Evolutionary conservation across 2,329 filamentous ascomycete species (phyloP).

Genomic region (Diaporthe ilicicola): DNA sequence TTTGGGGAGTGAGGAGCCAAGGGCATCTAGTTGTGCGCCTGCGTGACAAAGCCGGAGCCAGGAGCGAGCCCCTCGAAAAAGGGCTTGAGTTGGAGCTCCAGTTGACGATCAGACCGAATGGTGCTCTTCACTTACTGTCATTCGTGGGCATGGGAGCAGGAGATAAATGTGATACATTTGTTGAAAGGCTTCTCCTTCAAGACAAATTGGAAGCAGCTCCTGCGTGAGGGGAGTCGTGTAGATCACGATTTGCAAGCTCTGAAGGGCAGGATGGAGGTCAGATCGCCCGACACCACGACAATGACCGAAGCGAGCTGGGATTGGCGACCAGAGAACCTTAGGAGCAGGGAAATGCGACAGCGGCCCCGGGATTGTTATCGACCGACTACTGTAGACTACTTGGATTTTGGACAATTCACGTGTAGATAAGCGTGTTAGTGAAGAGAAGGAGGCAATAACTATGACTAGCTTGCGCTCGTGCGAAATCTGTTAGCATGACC

Average conservation of each 20-base stretch:
- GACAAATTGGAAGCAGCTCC: neutral
- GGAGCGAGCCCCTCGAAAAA: neutral
- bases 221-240: conserved; percentile 5
- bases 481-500: neutral
- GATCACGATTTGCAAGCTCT: conserved; percentile 24
- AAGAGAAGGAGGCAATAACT: neutral
- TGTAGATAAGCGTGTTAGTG: conserved; percentile 17
- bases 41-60: neutral
- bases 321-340: conserved; percentile 12
- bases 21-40: neutral
- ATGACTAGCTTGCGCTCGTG: rapidly evolving
- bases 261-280: conserved; percentile 20
- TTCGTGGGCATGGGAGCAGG: neutral
- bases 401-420: neutral
- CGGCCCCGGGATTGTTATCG: conserved; percentile 19
- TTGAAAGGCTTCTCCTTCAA: neutral
- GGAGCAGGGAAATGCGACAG: conserved; percentile 20
- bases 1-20: neutral
- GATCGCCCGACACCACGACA: conserved; percentile 23
- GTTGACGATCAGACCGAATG: neutral
- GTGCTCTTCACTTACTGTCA: conserved; percentile 17
- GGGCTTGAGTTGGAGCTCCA: conserved; percentile 11
- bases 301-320: conserved; percentile 24
- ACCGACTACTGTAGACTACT: neutral
- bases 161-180: conserved; percentile 18